phyloP scores from a whole-genome alignment of 176 grass and related monocot genomes.

The Ensete glaucum region DNA sequence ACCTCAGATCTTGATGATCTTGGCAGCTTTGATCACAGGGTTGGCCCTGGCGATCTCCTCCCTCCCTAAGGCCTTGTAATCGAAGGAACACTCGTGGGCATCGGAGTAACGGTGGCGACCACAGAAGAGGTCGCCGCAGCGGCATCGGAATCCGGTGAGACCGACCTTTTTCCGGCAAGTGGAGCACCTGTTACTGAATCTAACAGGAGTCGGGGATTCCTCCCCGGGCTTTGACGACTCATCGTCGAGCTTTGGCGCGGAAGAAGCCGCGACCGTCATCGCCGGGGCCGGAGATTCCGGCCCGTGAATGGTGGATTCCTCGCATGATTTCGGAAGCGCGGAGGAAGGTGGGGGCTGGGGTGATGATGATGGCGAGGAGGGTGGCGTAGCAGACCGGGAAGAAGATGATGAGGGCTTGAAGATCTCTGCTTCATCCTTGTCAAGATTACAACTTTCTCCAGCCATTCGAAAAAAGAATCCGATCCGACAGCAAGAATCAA shows the following conservation, averaged over 20 bases:
- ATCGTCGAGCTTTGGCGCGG: constrained; percentile 1
- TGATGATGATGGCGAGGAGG: not conserved
- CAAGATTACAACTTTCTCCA: constrained; percentile 41
- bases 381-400: constrained; percentile 18
- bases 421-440: constrained; percentile 42
- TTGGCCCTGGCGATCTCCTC: constrained; percentile 50
- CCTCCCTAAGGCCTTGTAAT: constrained; percentile 41
- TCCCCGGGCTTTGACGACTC: not conserved
- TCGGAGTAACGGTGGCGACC: constrained; percentile 39
- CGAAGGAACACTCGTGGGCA: constrained; percentile 41
- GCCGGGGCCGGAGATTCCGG: constrained; percentile 13
- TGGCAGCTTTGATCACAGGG: constrained; percentile 40
- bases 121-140: constrained; percentile 43
- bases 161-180: constrained; percentile 34
- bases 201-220: constrained; percentile 17
- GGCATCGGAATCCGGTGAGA: constrained; percentile 37
- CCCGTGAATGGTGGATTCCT: constrained; percentile 15
- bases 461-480: constrained; percentile 19
- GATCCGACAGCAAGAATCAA: not conserved
- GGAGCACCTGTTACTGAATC: constrained; percentile 33
- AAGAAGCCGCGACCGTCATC: not conserved
- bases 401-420: constrained; percentile 35
- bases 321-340: constrained; percentile 17
- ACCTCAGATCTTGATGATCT: constrained; percentile 51
- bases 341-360: constrained; percentile 3